These are phyloP conservation scores for Phytophthora vignae DNA, from an alignment of 352 stramenopile genomes.

Conservation along the genomic window DNA sequence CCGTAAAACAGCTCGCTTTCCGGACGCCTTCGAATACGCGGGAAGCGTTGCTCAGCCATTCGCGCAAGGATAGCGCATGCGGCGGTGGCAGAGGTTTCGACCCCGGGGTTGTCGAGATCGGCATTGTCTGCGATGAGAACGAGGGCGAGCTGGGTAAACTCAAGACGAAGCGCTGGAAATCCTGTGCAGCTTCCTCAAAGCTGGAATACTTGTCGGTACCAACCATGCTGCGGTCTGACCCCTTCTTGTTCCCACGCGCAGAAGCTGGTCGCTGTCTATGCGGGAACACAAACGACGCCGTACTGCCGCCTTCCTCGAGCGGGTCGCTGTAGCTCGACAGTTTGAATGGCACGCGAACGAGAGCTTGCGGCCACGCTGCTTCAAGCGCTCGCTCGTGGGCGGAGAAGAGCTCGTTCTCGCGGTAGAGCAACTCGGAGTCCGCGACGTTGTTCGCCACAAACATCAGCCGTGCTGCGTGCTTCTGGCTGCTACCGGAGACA, in stretches of 20 bases:
- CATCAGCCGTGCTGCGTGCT: conserved; percentile 64
- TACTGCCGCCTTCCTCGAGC: conserved; percentile 9
- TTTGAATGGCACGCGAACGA: conserved; percentile 30
- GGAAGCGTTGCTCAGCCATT: conserved; percentile 79
- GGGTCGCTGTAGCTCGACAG: conserved; percentile 17
- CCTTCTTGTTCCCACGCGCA: conserved; percentile 23
- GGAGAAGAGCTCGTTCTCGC: conserved; percentile 42
- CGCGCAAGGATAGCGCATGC: conserved; percentile 63
- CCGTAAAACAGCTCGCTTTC: conserved; percentile 67
- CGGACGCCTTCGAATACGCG: conserved; percentile 77
- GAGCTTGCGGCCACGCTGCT: conserved; percentile 35
- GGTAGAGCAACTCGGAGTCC: conserved; percentile 38
- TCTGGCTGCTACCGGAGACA: conserved; percentile 61
- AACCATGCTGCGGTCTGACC: conserved; percentile 8
- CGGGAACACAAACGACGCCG: conserved; percentile 29
- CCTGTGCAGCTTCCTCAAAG: conserved; percentile 44
- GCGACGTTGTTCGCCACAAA: conserved; percentile 66
- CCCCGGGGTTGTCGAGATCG: conserved; percentile 7
- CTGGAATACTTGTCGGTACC: conserved; percentile 31
- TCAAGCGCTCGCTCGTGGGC: conserved; percentile 51
- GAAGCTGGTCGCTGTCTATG: conserved; percentile 15
- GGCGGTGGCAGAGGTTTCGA: conserved; percentile 22
- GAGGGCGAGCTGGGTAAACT: conserved; percentile 40
- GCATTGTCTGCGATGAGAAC: conserved; percentile 24
- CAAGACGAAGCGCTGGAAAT: conserved; percentile 38